phyloP scores from a whole-genome alignment of 1,284 basidiomycete genomes.

The Apiotrichum veenhuisii region DNA sequence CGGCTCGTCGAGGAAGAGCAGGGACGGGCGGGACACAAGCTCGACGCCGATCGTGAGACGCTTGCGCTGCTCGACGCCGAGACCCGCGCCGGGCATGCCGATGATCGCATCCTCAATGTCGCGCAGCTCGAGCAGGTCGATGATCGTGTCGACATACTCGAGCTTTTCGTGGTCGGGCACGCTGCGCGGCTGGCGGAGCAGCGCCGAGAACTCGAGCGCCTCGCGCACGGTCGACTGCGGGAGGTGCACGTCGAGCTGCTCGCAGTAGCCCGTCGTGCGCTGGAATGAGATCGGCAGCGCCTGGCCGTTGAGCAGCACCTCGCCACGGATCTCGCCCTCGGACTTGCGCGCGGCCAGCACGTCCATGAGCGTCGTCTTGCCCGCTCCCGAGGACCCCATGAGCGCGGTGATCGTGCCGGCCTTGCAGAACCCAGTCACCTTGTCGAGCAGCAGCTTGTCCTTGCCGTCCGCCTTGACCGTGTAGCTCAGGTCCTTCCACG shows the following conservation, averaged over 20 bases:
- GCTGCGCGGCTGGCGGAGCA: conserved; percentile 67
- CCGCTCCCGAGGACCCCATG: conserved; percentile 50
- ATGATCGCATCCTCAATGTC: conserved; percentile 55
- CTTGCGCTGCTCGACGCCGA: conserved; percentile 51
- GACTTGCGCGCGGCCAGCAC: conserved; percentile 51
- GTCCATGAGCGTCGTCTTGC: conserved; percentile 52
- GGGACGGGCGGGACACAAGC: conserved; percentile 40
- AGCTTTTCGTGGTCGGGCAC: conserved; percentile 58
- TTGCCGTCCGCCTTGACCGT: conserved; percentile 47
- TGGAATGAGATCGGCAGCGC: conserved; percentile 53
- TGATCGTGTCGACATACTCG: conserved; percentile 55
- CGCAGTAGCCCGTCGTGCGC: conserved; percentile 52
- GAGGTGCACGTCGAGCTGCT: conserved; percentile 44
- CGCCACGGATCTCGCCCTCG: conserved; percentile 44
- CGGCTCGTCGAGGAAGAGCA: conserved; percentile 53
- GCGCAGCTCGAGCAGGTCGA: conserved; percentile 54
- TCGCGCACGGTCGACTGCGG: conserved; percentile 61
- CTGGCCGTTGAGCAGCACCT: conserved; percentile 52
- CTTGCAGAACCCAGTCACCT: conserved; percentile 55
- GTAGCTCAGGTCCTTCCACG: conserved; percentile 52
- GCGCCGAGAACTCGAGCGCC: conserved; percentile 74
- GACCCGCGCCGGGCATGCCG: conserved; percentile 51
- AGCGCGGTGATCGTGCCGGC: conserved; percentile 54
- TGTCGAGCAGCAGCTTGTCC: conserved; percentile 50
- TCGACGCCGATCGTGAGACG: conserved; percentile 56